Base-by-base conservation (phyloP, 768 basidiomycete genomes). In the Mrakia hoshinonis region DNA sequence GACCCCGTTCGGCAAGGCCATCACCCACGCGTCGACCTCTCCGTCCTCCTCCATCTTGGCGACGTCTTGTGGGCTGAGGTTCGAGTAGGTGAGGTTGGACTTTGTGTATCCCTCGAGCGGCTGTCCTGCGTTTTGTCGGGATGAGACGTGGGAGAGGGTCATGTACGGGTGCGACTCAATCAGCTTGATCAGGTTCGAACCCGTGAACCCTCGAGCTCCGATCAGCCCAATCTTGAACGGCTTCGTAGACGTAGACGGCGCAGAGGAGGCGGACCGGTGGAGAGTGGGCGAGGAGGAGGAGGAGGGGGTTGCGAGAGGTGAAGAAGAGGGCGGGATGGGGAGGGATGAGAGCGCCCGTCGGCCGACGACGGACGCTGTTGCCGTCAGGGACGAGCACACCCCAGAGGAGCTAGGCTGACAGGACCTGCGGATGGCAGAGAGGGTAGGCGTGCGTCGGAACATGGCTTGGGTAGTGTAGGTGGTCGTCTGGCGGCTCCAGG, bases 1-100 rank as follows among this genome's bases (percentile, higher is more conserved):
- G 29, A 92, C 85, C 24, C 96, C 96, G 75, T 98, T 99, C n/a
- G 96, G 96, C 61, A 99, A 84, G 2, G 96, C 96, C 90, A 97
- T 94, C 67, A 98, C 86, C 95, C 96, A 99, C 11, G 92, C 95
- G 77, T 99, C 95, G 22, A 99, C 92, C 77, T 89, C 89, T 11
- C 89, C 88, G 63, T 86, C 82, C 80, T 87, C 87, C 81, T 97
- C 96, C 88, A 99, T 89, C 77, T 81, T 82, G 79, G 91, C 87
- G 12, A 97, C 89, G 75, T 96, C 90, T 70, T 83, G 81, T 12
- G 83, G 79, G 0, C 87, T 88, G 20, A 99, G 83, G 80, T 95
- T 91, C 71, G 86, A 85, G 81, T 96, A 97, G 20, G 78, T 84
- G 60, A 98, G 79, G 0, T 83, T 68, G 0, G 84, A 79, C 80